Evolutionary conservation across 2,329 filamentous ascomycete species (phyloP), one percentile per base, ranked within the genome.

Genomic region (Pseudocercospora fijiensis): DNA sequence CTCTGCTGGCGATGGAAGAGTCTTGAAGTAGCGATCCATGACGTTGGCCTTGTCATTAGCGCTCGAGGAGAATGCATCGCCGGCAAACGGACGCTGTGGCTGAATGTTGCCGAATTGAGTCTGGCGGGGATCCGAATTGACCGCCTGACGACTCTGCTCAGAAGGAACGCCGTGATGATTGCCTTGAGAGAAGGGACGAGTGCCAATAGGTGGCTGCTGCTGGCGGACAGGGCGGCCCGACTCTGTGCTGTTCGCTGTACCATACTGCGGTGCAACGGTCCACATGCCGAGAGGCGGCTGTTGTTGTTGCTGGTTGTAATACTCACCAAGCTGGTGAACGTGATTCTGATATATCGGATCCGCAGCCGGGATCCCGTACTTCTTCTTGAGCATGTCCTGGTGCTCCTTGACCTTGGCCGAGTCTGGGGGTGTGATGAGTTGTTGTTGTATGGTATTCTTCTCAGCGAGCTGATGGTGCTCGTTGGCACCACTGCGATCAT

Each of bases 201-300:
- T 68, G 30, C 66, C 66, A 22, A 68, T 66, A 3, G 65, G 65
- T 20, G 63, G 63, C 55, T 62, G 63, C 58, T 52, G 58, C 58
- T 58, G 56, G 43, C 57, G 52, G 26, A 51, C 41, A 53, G 41
- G 16, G 33, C 57, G 30, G 30, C 22, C 49, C 30, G 52, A 10
- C 24, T 30, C 53, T 7, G 30, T n/a, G 28, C 9, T 33, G 30
- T 33, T 33, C 26, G 18, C 53, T 37, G 30, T 16, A 28, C 30
- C n/a, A 41, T 33, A 56, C 53, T 56, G 53, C 53, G 53, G 30
- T 30, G 53, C n/a, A 30, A 28, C n/a, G 30, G 27, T n/a, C 27
- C 28, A 56, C 27, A 26, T 28, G 22, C 20, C 30, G 6, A 56
- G 16, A 20, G 53, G 47, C 47, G 47, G n/a, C 28, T 56, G 30